Evolutionary conservation across 2,329 filamentous ascomycete species (phyloP), one percentile per base, ranked within the genome.

Genomic region (Neonectria sp.): DNA sequence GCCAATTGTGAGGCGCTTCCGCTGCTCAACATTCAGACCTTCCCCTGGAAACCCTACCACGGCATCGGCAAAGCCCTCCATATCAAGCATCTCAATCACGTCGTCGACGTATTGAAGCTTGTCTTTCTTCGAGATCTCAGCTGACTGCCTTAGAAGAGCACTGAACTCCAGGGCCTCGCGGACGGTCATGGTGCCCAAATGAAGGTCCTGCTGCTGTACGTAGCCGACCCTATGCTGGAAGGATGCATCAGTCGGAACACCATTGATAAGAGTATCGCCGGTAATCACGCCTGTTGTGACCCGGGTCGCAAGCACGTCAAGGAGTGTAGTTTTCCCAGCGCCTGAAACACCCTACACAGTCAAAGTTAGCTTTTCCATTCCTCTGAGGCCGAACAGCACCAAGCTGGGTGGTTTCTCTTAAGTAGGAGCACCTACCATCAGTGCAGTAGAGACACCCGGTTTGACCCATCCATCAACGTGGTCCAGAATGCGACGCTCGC

Each of bases 391-490:
- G 21, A 21, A 21, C 21, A 21, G 21, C 21, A 21, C 21, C 21
- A 21, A 21, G 21, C 21, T 21, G 21, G 21, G 21, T 21, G 21
- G 2, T 21, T 2, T 21, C 1, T 21, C 1, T 21, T 2, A 21
- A 21, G 2, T 1, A 21, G 17, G 24, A 3, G 27, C 6, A 24
- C 55, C 46, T 24, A 46, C 55, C 66, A 93, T 93, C 1, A 92
- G 83, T 17, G 90, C 91, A 11, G 91, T 93, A 48, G 92, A 80
- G 17, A 90, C 93, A 52, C 91, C 91, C 4, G 91, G 91, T 77
- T 93, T 91, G 59, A 93, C 90, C 90, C 90, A 93, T 12, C 91
- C 91, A 74, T 92, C 89, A 5, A 93, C 89, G 60, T 92, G 83
- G 67, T 93, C 88, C 31, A 93, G 80, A 73, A 95, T 89, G 24